These are phyloP conservation scores for Leccinum griseonigrum DNA, from an alignment of 1,284 basidiomycete genomes.

Conservation along the genomic window DNA sequence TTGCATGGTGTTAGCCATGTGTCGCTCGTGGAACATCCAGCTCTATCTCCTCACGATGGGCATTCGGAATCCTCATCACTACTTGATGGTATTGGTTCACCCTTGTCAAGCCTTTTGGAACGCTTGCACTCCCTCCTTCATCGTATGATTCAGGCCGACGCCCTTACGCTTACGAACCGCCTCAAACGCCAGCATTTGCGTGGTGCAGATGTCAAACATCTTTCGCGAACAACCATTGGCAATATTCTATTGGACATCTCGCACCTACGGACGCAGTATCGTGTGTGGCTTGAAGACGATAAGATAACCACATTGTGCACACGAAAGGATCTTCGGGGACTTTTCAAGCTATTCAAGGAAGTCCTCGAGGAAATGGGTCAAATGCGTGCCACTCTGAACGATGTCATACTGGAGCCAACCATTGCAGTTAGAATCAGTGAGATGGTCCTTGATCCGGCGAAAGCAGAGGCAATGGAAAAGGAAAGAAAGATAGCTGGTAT, in stretches of 20 bases:
- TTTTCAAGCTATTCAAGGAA: conserved; percentile 88
- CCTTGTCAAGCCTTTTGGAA: conserved; percentile 68
- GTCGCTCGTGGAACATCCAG: conserved; percentile 41
- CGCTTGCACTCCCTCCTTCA: conserved; percentile 65
- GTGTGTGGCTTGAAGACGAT: conserved; percentile 69
- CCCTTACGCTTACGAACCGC: conserved; percentile 84
- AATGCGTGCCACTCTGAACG: conserved; percentile 83
- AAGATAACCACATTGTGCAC: conserved; percentile 63
- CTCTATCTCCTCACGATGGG: conserved; percentile 51
- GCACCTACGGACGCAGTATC: conserved; percentile 74
- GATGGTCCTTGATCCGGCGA: conserved; percentile 62
- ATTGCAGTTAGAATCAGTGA: conserved; percentile 74
- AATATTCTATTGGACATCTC: conserved; percentile 73
- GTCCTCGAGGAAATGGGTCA: conserved; percentile 82
- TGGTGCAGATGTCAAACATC: conserved; percentile 82
- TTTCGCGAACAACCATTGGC: conserved; percentile 83
- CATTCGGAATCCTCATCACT: conserved; percentile 69
- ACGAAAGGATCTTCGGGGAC: conserved; percentile 77
- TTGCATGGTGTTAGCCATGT: conserved; percentile 32
- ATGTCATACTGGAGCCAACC: conserved; percentile 85
- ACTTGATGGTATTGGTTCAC: conserved; percentile 49
- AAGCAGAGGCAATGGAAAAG: conserved; percentile 43
- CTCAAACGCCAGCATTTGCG: conserved; percentile 90
- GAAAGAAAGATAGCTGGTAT: conserved; percentile 29
- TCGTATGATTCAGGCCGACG: conserved; percentile 79